Base-by-base conservation (phyloP, 1,284 basidiomycete genomes). In the Apiotrichum montevideense region DNA sequence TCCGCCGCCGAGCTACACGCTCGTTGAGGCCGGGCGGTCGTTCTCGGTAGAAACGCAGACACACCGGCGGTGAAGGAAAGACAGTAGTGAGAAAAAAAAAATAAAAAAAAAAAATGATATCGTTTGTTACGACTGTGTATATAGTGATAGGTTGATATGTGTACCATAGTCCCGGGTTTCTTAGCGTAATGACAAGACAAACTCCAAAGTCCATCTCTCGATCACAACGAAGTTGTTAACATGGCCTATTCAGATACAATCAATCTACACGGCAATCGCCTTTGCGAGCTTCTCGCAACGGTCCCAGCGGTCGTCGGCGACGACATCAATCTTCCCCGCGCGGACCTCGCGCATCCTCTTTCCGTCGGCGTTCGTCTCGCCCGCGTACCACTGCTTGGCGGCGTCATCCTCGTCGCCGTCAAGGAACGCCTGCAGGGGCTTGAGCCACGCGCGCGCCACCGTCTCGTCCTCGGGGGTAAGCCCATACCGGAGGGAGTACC, bases 281-380 rank as follows among this genome's bases (percentile, higher is more conserved):
- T 34, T 29, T 4, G 63, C 63, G 34, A 65, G 58, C 34, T 53
- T 37, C 48, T 58, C 56, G 39, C 64, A 63, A 45, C 56, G 29
- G 3, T 57, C 56, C 64, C 64, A 66, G 35, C 64, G 41, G 35
- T 66, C 62, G 45, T 66, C 64, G 11, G 62, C 56, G 15, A 62
- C 61, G 13, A 62, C 49, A 6, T 14, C 35, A 29, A 64, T 66
- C 54, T 61, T 51, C 21, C 54, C 55, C 4, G 45, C 53, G 32
- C 55, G 54, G 40, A 66, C 35, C 45, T 61, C 60, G 10, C 64
- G 49, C 32, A 64, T 49, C 4, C 46, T 41, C 11, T 21, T 37
- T 10, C 48, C 44, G 21, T 59, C 61, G 6, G 35, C 32, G 6
- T 34, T 29, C 8, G 44, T 33, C 13, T 41, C 55, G 13, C 44